Percentiles rank a stretch among this genome's conserved stretches.
Evolutionary conservation across 352 stramenopile species (phyloP).

Genomic region (Phytophthora citrophthora): DNA sequence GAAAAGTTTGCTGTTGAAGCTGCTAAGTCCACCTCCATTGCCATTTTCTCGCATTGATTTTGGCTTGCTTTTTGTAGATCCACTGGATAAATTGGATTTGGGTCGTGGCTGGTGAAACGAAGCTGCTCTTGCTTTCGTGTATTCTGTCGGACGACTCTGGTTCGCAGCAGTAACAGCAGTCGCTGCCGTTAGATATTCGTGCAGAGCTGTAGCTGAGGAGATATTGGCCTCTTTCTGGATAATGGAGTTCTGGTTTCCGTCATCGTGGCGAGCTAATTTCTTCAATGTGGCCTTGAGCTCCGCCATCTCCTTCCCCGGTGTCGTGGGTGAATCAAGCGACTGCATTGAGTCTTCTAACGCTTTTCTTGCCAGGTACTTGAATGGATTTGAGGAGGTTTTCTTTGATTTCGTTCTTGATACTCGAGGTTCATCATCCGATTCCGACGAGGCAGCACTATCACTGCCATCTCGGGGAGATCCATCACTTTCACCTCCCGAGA

Average conservation of each 20-base stretch:
- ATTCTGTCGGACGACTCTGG: constrained; percentile 34
- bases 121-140: constrained; percentile 18
- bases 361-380: background rate
- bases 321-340: constrained; percentile 37
- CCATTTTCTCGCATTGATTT: constrained; percentile 24
- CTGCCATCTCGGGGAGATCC: background rate
- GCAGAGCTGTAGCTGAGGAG: constrained; percentile 17
- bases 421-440: constrained; percentile 4
- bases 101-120: constrained; percentile 31
- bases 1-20: constrained; percentile 45
- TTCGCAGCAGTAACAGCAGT: constrained; percentile 24
- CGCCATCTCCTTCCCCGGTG: constrained; percentile 64
- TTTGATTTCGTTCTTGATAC: constrained; percentile 7
- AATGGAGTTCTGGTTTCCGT: constrained; percentile 10
- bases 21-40: constrained; percentile 14
- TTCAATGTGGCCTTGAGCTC: constrained; percentile 76
- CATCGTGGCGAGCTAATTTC: constrained; percentile 55
- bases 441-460: constrained; percentile 15
- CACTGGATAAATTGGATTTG: constrained; percentile 10
- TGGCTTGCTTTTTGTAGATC: constrained; percentile 10
- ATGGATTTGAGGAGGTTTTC: constrained; percentile 2
- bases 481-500: constrained; percentile 28
- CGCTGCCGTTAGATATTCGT: constrained; percentile 40
- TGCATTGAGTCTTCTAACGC: constrained; percentile 20
- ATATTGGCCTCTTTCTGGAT: constrained; percentile 11